Evolutionary conservation across 345 rosid species (phyloP).

Genomic region (Salix brachista): DNA sequence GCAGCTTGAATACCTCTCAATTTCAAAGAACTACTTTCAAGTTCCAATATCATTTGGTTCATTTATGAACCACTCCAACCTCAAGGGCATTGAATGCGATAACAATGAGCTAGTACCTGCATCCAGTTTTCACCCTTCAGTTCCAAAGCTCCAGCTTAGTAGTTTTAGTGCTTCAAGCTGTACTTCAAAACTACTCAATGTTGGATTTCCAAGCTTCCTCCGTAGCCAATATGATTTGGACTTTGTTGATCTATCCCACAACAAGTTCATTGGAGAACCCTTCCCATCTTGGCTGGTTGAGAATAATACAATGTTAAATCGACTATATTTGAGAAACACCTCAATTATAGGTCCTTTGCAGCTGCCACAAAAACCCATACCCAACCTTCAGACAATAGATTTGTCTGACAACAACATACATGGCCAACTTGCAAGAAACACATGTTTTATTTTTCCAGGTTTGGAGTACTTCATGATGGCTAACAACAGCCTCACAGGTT

Average conservation of each 20-base stretch:
- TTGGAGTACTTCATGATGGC: neutral
- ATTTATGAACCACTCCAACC: too few relatives aligned
- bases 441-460: slow-evolving; percentile 1
- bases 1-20: too few relatives aligned
- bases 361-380: neutral
- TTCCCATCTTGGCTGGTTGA: slow-evolving; percentile 25
- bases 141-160: neutral
- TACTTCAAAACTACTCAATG: neutral
- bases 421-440: neutral
- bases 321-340: neutral
- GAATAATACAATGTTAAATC: slow-evolving; percentile 16
- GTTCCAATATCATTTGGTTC: too few relatives aligned
- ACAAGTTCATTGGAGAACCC: neutral
- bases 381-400: neutral
- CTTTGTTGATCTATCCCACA: neutral
- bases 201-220: neutral
- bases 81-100: rapidly evolving
- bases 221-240: neutral
- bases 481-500: slow-evolving; percentile 7
- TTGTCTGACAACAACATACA: neutral
- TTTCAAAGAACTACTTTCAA: too few relatives aligned
- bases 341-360: neutral
- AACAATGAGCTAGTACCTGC: too few relatives aligned
- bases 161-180: rapidly evolving
- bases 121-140: too few relatives aligned